Evolutionary conservation across 208 protist species (phyloP).

Genomic region (Crithidia acanthocephali): DNA sequence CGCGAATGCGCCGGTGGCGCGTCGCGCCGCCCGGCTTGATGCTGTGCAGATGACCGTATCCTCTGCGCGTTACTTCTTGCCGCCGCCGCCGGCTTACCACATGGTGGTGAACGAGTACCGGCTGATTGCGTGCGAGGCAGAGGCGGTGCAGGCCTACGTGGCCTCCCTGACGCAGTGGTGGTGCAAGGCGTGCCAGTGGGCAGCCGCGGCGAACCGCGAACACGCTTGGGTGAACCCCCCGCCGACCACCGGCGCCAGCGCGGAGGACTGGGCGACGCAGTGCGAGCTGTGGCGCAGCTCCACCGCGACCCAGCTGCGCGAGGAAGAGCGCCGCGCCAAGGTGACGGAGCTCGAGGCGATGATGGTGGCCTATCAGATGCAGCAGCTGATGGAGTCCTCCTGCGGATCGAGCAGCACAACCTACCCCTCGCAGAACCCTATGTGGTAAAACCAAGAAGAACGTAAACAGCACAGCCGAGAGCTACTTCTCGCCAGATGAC

Average conservation of each 20-base stretch:
- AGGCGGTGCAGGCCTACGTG: conserved; percentile 12
- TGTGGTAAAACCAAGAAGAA: neutral
- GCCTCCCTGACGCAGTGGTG: conserved; percentile 18
- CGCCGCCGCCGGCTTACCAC: conserved; percentile 21
- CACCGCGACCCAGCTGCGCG: conserved; percentile 8
- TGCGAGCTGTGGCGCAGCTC: conserved; percentile 22
- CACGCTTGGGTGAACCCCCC: conserved; percentile 30
- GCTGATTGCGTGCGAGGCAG: neutral
- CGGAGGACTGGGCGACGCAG: conserved; percentile 14
- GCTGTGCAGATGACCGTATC: neutral
- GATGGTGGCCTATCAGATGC: conserved; percentile 5
- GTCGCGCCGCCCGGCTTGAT: neutral
- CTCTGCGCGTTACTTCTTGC: conserved; percentile 7
- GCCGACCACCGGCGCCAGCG: conserved; percentile 26
- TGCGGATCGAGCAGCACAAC: neutral
- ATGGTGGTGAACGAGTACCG: conserved; percentile 6
- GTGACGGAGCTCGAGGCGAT: conserved; percentile 5
- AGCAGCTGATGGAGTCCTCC: conserved; percentile 1
- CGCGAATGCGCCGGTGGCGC: neutral
- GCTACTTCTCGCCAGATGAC: no score
- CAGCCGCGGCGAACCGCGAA: conserved; percentile 2
- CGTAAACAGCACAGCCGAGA: neutral
- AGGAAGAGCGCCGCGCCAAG: conserved; percentile 7
- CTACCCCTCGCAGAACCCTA: neutral
- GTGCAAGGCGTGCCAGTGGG: conserved; percentile 31